A percentile compares a stretch with the other conserved stretches of the same genome.
Evolutionary conservation across 257 asterid genomes (phyloP).

Genomic region (Echites panduratus): DNA sequence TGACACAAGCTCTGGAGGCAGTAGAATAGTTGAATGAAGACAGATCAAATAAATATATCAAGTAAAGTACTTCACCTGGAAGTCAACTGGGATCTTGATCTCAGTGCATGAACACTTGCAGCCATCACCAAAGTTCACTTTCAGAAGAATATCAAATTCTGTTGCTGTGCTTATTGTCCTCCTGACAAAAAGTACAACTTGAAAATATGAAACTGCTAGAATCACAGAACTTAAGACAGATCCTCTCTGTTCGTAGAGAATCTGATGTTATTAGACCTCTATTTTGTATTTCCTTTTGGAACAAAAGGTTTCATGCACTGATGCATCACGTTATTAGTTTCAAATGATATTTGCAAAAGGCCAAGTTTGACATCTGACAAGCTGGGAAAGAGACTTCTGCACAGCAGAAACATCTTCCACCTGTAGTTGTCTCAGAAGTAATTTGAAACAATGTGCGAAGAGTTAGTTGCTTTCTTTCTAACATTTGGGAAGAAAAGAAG

Average conservation of each 20-base stretch:
- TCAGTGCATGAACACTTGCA: constrained; percentile 59
- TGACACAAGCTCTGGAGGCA: neutral
- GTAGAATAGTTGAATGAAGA: neutral
- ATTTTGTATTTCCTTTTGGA: neutral
- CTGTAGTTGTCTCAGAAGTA: neutral
- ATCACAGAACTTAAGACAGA: neutral
- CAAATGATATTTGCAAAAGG: neutral
- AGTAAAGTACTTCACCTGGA: constrained; percentile 45
- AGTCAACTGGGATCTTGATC: constrained; percentile 69
- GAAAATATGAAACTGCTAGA: neutral
- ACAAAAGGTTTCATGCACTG: neutral
- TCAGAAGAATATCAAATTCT: constrained; percentile 55
- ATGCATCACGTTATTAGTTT: neutral
- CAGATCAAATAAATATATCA: neutral
- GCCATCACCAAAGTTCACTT: constrained; percentile 66
- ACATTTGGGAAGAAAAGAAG: neutral
- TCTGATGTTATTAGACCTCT: neutral
- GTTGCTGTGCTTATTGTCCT: constrained; percentile 53
- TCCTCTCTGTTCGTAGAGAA: neutral
- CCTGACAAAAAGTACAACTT: constrained; percentile 41
- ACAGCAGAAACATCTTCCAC: neutral
- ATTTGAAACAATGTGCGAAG: neutral
- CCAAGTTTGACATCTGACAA: neutral
- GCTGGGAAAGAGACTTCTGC: neutral
- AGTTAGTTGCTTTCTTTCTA: neutral